Percentiles rank a stretch among this genome's conserved stretches.
Conservation (phyloP, 345 rosid genomes). For the Balakata baccata region DNA sequence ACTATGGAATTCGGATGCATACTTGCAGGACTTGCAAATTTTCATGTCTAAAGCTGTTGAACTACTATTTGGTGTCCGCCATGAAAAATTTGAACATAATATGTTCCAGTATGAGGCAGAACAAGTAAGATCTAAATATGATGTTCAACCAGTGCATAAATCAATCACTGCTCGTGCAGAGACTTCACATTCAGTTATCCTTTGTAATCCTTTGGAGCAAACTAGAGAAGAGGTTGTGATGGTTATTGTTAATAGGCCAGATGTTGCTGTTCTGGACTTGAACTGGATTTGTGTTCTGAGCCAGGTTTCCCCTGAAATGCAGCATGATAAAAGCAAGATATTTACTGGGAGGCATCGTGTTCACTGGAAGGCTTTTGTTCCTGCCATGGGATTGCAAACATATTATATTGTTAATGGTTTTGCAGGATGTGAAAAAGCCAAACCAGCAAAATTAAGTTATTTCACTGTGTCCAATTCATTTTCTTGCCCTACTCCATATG, state of each 20-base stretch:
- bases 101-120: conserved; percentile 79
- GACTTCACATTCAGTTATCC: conserved; percentile 65
- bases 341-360: conserved; percentile 85
- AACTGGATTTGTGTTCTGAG: conserved; percentile 90
- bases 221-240: conserved; percentile 75
- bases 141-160: conserved; percentile 74
- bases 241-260: conserved; percentile 65
- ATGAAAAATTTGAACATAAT: conserved; percentile 69
- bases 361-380: conserved; percentile 87
- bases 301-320: conserved; percentile 90
- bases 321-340: conserved; percentile 58
- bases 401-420: conserved; percentile 80
- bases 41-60: conserved; percentile 97
- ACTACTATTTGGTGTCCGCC: conserved; percentile 73
- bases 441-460: conserved; percentile 56
- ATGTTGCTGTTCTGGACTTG: conserved; percentile 72
- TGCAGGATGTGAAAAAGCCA: conserved; percentile 77
- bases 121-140: conserved; percentile 75
- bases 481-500: conserved; percentile 71
- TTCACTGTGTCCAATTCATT: conserved; percentile 45
- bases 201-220: conserved; percentile 90
- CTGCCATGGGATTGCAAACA: conserved; percentile 85
- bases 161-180: conserved; percentile 64
- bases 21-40: conserved; percentile 81
- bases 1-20: conserved; percentile 90